Percentiles rank a stretch among this genome's conserved stretches.
phyloP scores from a whole-genome alignment of 2,329 filamentous ascomycete genomes.

The Phoma sp. region DNA sequence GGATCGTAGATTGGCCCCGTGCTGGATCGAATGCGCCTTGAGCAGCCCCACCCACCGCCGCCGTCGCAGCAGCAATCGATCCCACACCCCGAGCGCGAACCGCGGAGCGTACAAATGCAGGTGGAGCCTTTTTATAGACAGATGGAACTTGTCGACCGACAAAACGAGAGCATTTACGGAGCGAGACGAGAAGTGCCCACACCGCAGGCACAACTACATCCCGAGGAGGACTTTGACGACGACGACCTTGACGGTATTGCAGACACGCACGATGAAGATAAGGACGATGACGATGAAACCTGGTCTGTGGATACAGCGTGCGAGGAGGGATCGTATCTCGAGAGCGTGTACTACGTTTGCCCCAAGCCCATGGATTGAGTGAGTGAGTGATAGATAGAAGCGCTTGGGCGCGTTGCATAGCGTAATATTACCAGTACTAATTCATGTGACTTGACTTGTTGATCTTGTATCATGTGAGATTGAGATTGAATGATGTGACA shows the following conservation, averaged over 20 bases:
- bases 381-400: no score
- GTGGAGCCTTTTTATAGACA: background rate
- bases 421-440: background rate
- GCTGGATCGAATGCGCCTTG: constrained; percentile 10
- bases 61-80: background rate
- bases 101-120: background rate
- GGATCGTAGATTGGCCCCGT: constrained; percentile 31
- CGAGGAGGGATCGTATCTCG: background rate
- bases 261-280: background rate
- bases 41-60: background rate
- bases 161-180: background rate
- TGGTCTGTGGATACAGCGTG: background rate
- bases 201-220: constrained; percentile 1
- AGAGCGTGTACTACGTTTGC: background rate
- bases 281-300: background rate
- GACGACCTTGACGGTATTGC: constrained; percentile 8
- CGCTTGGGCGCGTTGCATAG: no score
- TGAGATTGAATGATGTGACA: no score
- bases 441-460: no score
- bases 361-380: constrained; percentile 3
- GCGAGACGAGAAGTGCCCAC: no score
- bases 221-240: constrained; percentile 10
- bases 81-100: background rate
- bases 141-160: background rate
- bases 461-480: no score